Conservation (phyloP, 257 asterid species). For the Gynochthodes officinalis region DNA sequence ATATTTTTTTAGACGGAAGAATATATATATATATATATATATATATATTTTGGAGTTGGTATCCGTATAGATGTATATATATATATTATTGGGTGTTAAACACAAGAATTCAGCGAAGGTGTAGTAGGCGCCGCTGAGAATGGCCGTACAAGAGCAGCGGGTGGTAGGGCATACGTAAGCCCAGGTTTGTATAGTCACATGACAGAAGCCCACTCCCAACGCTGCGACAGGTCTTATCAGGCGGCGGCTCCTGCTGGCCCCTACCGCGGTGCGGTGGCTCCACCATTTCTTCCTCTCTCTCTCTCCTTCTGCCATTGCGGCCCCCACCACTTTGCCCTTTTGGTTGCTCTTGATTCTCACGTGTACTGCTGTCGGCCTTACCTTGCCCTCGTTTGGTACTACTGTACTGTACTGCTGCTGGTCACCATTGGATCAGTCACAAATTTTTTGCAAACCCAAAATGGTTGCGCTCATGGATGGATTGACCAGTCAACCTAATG, state of each 20-base stretch:
- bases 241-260: conserved; percentile 58
- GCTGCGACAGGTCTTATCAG: conserved; percentile 58
- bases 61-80: no score
- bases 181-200: conserved; percentile 19
- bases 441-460: no score
- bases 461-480: not conserved
- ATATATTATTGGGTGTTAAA: no score
- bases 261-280: not conserved
- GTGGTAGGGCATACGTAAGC: conserved; percentile 61
- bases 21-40: no score
- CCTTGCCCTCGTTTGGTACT: no score
- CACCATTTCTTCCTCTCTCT: no score
- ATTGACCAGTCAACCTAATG: not conserved
- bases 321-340: conserved; percentile 13
- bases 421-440: not conserved
- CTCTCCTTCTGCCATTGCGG: no score
- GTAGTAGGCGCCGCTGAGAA: conserved; percentile 58
- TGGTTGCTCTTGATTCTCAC: conserved; percentile 15
- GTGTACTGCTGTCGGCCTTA: not conserved
- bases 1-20: no score
- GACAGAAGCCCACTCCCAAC: conserved; percentile 24
- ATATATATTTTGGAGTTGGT: no score
- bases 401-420: no score
- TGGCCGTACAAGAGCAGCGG: conserved; percentile 41
- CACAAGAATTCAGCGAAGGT: not conserved